A percentile compares a stretch with the other conserved stretches of the same genome.
These are phyloP conservation scores for Tylopilus sp. DNA, from an alignment of 768 basidiomycete genomes.

Conservation along the genomic window DNA sequence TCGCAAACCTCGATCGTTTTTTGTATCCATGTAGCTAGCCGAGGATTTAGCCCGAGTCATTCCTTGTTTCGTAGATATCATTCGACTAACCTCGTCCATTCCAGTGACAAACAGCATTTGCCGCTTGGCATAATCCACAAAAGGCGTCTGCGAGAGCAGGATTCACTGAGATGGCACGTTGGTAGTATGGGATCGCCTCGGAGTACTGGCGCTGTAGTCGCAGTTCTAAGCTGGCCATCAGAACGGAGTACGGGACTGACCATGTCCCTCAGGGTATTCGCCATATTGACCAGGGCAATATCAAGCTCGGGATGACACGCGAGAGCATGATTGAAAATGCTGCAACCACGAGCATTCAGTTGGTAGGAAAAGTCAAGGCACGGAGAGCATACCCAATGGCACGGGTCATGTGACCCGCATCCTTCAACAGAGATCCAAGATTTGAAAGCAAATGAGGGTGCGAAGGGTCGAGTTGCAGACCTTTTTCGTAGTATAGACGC, in stretches of 20 bases:
- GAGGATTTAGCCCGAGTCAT: conserved; percentile 7
- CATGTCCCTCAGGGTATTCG: conserved; percentile 47
- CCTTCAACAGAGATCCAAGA: conserved; percentile 48
- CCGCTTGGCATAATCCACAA: conserved; percentile 45
- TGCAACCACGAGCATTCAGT: conserved; percentile 10
- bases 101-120: conserved; percentile 48
- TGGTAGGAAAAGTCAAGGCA: neutral
- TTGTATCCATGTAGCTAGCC: conserved; percentile 34
- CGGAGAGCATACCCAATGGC: conserved; percentile 38
- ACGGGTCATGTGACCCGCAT: conserved; percentile 39
- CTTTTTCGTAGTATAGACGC: conserved; percentile 42
- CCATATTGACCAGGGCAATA: conserved; percentile 50
- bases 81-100: conserved; percentile 32
- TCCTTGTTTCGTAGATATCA: neutral
- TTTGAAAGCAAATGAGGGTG: conserved; percentile 52
- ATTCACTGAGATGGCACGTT: conserved; percentile 40
- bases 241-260: conserved; percentile 24
- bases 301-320: conserved; percentile 44
- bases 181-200: conserved; percentile 45
- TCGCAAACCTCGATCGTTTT: conserved; percentile 36
- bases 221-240: neutral
- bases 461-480: conserved; percentile 40
- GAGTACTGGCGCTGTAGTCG: conserved; percentile 35
- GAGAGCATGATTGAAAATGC: conserved; percentile 40
- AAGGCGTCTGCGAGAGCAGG: conserved; percentile 45